Evolutionary conservation across 2,329 filamentous ascomycete species (phyloP).

Genomic region (Periconia sp.): DNA sequence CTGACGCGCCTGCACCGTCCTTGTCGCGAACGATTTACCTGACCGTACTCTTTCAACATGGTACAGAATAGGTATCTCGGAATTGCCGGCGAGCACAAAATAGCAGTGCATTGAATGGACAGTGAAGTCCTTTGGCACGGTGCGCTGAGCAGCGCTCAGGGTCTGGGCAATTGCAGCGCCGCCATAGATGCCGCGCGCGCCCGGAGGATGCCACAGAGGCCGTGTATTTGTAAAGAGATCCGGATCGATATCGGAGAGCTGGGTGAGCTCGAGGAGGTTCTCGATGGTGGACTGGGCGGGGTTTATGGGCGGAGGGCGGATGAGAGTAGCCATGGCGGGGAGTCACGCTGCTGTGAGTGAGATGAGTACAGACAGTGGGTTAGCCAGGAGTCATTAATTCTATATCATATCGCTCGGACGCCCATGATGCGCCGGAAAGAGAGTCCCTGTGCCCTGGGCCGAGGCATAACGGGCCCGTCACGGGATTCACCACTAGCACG

Average conservation of each 20-base stretch:
- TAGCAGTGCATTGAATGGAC: slow-evolving; percentile 99
- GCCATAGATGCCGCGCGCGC: slow-evolving; percentile 91
- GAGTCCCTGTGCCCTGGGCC: too few relatives aligned
- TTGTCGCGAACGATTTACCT: slow-evolving; percentile 85
- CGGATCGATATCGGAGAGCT: slow-evolving; percentile 75
- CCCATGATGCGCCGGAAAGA: too few relatives aligned
- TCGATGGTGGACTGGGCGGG: slow-evolving; percentile 80
- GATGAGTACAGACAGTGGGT: neutral
- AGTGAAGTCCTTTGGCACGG: slow-evolving; percentile 78
- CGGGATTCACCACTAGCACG: neutral
- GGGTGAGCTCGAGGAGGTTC: slow-evolving; percentile 85
- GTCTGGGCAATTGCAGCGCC: slow-evolving; percentile 92
- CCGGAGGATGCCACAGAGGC: slow-evolving; percentile 88
- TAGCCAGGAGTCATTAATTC: neutral
- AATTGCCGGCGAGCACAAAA: slow-evolving; percentile 90
- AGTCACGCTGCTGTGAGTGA: neutral
- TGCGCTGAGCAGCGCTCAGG: slow-evolving; percentile 85
- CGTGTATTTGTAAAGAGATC: slow-evolving; percentile 96
- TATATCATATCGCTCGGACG: too few relatives aligned
- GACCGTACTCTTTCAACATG: slow-evolving; percentile 94
- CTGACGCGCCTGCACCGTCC: slow-evolving; percentile 95
- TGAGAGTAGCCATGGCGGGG: slow-evolving; percentile 62
- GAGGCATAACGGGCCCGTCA: slow-evolving; percentile 5
- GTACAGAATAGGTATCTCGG: slow-evolving; percentile 85
- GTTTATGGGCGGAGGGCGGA: slow-evolving; percentile 77